Base-by-base conservation (phyloP, 2,329 filamentous ascomycete species). In the Trichoderma cornu-damae region DNA sequence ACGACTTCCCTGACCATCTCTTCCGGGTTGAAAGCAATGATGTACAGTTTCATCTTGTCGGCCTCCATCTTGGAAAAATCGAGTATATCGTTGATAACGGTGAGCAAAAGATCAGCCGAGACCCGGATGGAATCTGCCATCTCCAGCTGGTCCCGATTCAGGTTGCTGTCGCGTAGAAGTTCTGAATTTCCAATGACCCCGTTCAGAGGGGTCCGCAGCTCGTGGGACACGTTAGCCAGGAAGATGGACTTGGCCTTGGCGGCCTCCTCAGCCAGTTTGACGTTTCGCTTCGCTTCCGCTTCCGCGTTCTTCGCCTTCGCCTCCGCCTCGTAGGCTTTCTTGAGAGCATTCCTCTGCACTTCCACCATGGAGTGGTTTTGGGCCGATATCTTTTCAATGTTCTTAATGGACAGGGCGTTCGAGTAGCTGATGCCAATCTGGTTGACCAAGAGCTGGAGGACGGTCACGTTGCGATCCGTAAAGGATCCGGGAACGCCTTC, bases 61-160 rank as follows among this genome's bases (percentile, higher is more conserved):
- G 88, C 90, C 69, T 96, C 90, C 75, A 94, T 90, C 71, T 96
- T 95, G 26, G 91, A 96, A 69, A 96, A 95, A 72, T 97, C 93
- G 4, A 96, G 78, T 53, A 96, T 96, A 67, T 97, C 93, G 67
- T 96, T 96, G 74, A 96, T 96, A 47, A 96, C 90, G 0, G 91
- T 94, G 24, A 96, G 77, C 12, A 96, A 75, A 14, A 94, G 84
- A 68, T 96, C 91, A 0, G 90, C 90, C 48, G 89, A 95, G 30
- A 92, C 81, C 49, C 90, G 84, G 55, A 95, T 94, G 14, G 90
- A 93, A 67, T 95, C 90, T 3, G 89, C 88, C 78, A 91, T 94
- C 63, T 95, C 90, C 30, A 85, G 79, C 70, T 95, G 89, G 61
- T 95, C 89, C 59, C 79, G 81, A 62, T 88, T 85, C 53, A 95